Base-by-base conservation (phyloP, 2,329 filamentous ascomycete genomes). In the Dactylonectria macrodidyma region DNA sequence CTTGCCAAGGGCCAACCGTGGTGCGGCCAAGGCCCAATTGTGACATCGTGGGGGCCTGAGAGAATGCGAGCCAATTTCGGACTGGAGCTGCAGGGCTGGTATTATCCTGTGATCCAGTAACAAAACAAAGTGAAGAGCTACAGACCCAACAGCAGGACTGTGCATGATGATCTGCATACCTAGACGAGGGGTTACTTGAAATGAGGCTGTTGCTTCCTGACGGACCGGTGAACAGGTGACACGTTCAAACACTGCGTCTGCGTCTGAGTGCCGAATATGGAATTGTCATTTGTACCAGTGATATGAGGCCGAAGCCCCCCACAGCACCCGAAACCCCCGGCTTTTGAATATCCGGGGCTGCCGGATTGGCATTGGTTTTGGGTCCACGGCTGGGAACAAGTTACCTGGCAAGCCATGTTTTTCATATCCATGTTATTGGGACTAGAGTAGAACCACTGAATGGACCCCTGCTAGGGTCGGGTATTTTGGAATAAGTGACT, bases 161-260 rank as follows among this genome's bases (percentile, higher is more conserved):
- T 74, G 72, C 67, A 73, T 70, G 55, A 72, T 71, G 71, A 75
- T 73, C 69, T 68, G 67, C 73, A 75, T 73, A 16, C 44, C 52
- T 14, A 16, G 48, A 55, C 24, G 48, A 19, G 48, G 64, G 57
- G 47, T 62, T 65, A 54, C 62, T 60, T 60, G 46, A 24, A 61
- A 61, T 52, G 46, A 52, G 30, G 55, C 52, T 59, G 51, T 38
- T 47, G 14, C 16, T 44, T 44, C 16, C 41, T 44, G 24, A 24
- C 19, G 22, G 16, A 33, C 12, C 26, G 48, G 12, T 33, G 50
- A 52, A 52, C 51, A 47, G 46, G 46, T 36, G 57, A 46, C 51
- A 57, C 44, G n/a, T 44, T 36, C 14, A 34, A 61, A 54, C 26
- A 54, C 5, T 10, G 30, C 16, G 38, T 12, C 36, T 38, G 36